Conservation (phyloP, 306 rosid genomes). For the Medicago lupulina region DNA sequence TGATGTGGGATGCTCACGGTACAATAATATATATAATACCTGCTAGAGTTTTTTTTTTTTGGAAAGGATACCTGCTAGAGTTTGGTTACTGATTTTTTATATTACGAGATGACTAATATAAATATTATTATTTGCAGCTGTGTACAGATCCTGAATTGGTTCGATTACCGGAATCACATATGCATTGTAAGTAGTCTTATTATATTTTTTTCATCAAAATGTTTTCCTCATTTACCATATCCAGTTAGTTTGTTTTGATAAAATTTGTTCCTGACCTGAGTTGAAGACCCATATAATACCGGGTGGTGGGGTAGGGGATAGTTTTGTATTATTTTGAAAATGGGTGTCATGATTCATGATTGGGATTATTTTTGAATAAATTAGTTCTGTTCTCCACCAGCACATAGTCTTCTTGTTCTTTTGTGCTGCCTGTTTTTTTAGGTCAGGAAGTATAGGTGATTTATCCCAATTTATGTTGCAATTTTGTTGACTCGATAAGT, state of each 20-base stretch:
- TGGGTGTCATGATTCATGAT: constrained; percentile 9
- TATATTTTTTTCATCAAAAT: constrained; percentile 4
- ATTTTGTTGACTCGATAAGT: constrained; percentile 36
- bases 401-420: constrained; percentile 24
- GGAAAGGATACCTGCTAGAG: neutral
- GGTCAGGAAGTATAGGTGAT: constrained; percentile 21
- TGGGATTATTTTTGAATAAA: neutral
- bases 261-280: neutral
- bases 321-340: constrained; percentile 23
- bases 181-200: constrained; percentile 81
- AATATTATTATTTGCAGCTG: constrained; percentile 66
- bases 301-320: neutral
- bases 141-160: constrained; percentile 85
- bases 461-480: constrained; percentile 24
- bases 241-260: constrained; percentile 30
- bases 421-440: constrained; percentile 23
- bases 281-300: constrained; percentile 15
- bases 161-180: constrained; percentile 94
- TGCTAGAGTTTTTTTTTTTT: constrained; percentile 12
- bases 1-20: constrained; percentile 70
- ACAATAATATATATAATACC: constrained; percentile 13
- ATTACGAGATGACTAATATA: constrained; percentile 19
- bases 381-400: neutral
- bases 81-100: constrained; percentile 34
- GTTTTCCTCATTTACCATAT: neutral